phyloP scores from a whole-genome alignment of 345 rosid species.

The Theobroma cacao region DNA sequence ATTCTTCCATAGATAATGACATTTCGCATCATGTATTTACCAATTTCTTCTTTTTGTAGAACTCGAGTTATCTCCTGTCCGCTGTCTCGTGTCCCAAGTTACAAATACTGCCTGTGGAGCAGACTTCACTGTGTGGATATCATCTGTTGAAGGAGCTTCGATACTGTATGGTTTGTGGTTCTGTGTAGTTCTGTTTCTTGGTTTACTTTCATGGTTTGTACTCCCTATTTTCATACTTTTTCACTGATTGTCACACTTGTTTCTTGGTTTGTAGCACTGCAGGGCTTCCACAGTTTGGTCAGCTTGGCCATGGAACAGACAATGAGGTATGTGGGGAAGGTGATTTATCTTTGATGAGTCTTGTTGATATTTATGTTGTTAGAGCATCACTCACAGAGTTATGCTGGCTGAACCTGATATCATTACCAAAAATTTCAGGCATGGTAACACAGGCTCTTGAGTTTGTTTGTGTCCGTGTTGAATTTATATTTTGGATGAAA shows the following conservation, averaged over 20 bases:
- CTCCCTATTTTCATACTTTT: not conserved
- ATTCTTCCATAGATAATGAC: not conserved
- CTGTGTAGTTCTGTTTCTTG: conserved; percentile 21
- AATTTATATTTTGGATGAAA: not conserved
- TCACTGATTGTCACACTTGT: conserved; percentile 20
- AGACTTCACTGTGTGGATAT: conserved; percentile 91
- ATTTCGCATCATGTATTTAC: conserved; percentile 1
- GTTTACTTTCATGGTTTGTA: not conserved
- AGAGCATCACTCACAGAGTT: not conserved
- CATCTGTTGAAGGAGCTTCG: conserved; percentile 87
- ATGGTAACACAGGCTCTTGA: not conserved
- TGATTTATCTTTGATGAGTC: not conserved
- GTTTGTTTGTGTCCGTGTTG: not conserved
- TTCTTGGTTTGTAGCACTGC: conserved; percentile 66
- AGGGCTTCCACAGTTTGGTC: conserved; percentile 99
- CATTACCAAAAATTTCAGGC: not conserved
- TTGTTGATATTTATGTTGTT: not conserved
- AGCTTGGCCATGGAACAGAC: conserved; percentile 99
- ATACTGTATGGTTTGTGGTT: conserved; percentile 77
- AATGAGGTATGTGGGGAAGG: conserved; percentile 59
- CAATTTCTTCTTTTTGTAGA: conserved; percentile 42
- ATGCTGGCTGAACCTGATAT: not conserved
- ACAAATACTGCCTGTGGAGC: conserved; percentile 84
- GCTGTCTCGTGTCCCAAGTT: conserved; percentile 73
- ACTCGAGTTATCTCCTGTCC: conserved; percentile 74